Evolutionary conservation across 2,329 filamentous ascomycete genomes (phyloP).

Genomic region (Capronia coronata): DNA sequence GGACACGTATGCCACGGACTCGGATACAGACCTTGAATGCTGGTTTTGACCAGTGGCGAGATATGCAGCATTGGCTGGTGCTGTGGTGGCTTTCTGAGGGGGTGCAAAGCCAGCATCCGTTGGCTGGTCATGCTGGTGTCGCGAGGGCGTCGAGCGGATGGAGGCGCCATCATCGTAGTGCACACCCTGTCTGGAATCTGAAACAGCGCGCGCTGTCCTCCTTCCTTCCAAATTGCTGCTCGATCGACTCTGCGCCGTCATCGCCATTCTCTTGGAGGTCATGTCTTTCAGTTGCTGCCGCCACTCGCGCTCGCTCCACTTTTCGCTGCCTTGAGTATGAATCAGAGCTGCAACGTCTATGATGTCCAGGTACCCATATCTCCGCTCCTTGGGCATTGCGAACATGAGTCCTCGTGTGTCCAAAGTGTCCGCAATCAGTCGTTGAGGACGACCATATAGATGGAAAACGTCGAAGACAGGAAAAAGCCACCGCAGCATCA

Average conservation of each 20-base stretch:
- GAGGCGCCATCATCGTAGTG: slow-evolving; percentile 44
- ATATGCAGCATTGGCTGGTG: slow-evolving; percentile 20
- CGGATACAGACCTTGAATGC: slow-evolving; percentile 28
- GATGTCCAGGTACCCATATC: slow-evolving; percentile 86
- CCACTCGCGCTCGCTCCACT: slow-evolving; percentile 86
- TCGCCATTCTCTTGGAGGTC: slow-evolving; percentile 70
- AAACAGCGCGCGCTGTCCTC: slow-evolving; percentile 7
- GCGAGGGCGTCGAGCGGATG: slow-evolving; percentile 49
- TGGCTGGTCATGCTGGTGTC: slow-evolving; percentile 38
- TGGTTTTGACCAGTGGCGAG: slow-evolving; percentile 21
- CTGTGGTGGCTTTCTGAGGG: slow-evolving; percentile 31
- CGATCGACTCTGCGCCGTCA: slow-evolving; percentile 39
- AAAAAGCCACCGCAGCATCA: slow-evolving; percentile 86
- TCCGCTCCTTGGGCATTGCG: slow-evolving; percentile 81
- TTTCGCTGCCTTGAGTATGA: slow-evolving; percentile 64
- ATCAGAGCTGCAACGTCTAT: slow-evolving; percentile 78
- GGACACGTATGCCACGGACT: slow-evolving; percentile 22
- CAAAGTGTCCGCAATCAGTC: slow-evolving; percentile 77
- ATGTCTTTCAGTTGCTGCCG: slow-evolving; percentile 80
- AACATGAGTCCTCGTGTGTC: slow-evolving; percentile 94
- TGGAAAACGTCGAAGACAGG: slow-evolving; percentile 89
- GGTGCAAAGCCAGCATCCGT: slow-evolving; percentile 47
- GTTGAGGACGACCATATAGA: slow-evolving; percentile 81
- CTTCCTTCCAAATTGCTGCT: slow-evolving; percentile 36
- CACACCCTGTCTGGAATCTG: slow-evolving; percentile 32